Conservation (phyloP, 139 green algal species). For the Chlorella sp. region DNA sequence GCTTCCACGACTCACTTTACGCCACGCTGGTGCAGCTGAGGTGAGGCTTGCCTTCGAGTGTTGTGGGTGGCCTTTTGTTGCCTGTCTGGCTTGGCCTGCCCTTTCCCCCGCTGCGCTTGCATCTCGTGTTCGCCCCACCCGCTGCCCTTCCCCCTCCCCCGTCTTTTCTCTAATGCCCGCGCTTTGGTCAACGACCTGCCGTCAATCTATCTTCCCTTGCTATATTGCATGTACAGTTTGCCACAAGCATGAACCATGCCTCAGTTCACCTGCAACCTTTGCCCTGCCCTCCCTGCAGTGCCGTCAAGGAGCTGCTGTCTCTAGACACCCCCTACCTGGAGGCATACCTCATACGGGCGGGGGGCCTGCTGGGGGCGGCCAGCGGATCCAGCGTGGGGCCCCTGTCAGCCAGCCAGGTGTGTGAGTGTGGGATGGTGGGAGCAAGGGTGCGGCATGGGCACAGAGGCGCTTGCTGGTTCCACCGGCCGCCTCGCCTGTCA, state of each 20-base stretch:
- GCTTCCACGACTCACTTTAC: conserved; percentile 69
- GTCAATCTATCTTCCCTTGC: too few relatives aligned
- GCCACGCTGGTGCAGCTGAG: conserved; percentile 57
- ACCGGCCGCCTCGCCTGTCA: not conserved
- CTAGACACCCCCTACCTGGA: conserved; percentile 62
- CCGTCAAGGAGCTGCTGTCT: conserved; percentile 49
- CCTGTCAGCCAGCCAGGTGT: conserved; percentile 51
- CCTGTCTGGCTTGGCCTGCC: too few relatives aligned
- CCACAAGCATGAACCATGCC: not conserved
- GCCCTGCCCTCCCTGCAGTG: conserved; percentile 1
- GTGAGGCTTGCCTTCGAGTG: conserved; percentile 3
- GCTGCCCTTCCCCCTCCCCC: too few relatives aligned
- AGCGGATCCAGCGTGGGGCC: conserved; percentile 36
- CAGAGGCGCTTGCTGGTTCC: too few relatives aligned
- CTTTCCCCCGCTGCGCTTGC: too few relatives aligned
- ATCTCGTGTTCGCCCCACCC: too few relatives aligned
- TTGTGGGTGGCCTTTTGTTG: too few relatives aligned
- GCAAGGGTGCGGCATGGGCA: not conserved
- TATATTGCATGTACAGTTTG: not conserved
- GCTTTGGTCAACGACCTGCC: too few relatives aligned
- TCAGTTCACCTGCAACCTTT: too few relatives aligned
- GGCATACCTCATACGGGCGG: conserved; percentile 59
- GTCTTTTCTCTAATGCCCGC: too few relatives aligned
- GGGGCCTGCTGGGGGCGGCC: conserved; percentile 49
- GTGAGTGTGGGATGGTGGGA: not conserved